phyloP scores from a whole-genome alignment of 768 basidiomycete species.

The Hypsizygus marmoreus region DNA sequence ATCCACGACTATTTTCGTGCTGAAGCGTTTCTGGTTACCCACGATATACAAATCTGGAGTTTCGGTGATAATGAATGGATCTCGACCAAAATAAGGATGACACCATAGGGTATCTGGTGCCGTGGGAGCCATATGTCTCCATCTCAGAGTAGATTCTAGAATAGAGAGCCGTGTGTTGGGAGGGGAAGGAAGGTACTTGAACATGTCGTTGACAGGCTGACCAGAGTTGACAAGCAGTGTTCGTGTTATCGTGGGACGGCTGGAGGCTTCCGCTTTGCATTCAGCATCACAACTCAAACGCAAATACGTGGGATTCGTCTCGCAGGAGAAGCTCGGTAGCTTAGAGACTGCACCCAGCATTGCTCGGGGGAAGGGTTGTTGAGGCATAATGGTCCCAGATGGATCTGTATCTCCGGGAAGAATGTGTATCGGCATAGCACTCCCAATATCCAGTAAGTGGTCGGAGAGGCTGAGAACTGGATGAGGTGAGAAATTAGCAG shows the following conservation, averaged over 20 bases:
- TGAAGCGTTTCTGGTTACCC: constrained; percentile 88
- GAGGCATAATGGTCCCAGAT: constrained; percentile 85
- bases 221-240: constrained; percentile 86
- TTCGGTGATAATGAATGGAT: constrained; percentile 87
- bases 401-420: constrained; percentile 90
- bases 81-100: constrained; percentile 84
- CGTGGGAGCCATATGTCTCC: constrained; percentile 98
- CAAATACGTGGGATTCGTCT: constrained; percentile 91
- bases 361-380: constrained; percentile 88
- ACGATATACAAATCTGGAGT: constrained; percentile 90
- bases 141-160: constrained; percentile 77
- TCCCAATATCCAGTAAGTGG: constrained; percentile 73
- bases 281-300: constrained; percentile 50
- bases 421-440: constrained; percentile 81
- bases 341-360: constrained; percentile 76
- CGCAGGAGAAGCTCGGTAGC: constrained; percentile 67
- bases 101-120: constrained; percentile 99
- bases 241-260: constrained; percentile 34
- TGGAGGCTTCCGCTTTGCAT: constrained; percentile 11
- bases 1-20: constrained; percentile 63
- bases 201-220: constrained; percentile 93
- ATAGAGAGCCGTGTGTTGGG: constrained; percentile 74
- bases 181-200: constrained; percentile 82
- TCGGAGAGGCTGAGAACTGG: constrained; percentile 72
- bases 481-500: constrained; percentile 68